These are phyloP conservation scores for Gnaphalium uliginosum DNA, from an alignment of 129 eudicot species.

Conservation along the genomic window DNA sequence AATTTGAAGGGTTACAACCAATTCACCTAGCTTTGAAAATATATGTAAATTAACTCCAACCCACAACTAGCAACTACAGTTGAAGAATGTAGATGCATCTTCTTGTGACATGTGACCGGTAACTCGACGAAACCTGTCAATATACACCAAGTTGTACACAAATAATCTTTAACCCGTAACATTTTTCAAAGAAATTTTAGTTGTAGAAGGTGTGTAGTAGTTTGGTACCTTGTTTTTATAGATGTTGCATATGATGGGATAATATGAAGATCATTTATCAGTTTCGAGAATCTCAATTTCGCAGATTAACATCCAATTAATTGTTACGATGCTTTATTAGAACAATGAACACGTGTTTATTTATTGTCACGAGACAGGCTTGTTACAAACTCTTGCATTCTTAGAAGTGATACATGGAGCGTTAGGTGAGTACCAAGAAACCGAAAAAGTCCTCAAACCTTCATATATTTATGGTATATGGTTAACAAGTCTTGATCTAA, in stretches of 20 bases:
- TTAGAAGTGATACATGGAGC: constrained; percentile 94
- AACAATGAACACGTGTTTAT: neutral
- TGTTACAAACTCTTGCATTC: constrained; percentile 71
- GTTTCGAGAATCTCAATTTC: neutral
- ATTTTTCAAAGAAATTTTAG: too few species aligned
- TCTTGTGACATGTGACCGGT: too few species aligned
- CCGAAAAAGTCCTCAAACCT: neutral
- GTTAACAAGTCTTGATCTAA: constrained; percentile 8
- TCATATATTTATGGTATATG: neutral
- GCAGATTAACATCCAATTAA: neutral
- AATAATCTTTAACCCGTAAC: neutral
- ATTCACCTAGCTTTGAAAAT: neutral
- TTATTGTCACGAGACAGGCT: constrained; percentile 43
- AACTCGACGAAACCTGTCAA: constrained; percentile 1
- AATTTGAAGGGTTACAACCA: neutral
- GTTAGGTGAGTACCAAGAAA: constrained; percentile 51
- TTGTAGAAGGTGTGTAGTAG: too few species aligned
- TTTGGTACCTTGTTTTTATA: neutral
- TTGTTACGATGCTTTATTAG: neutral
- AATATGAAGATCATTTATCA: neutral
- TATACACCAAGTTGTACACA: neutral
- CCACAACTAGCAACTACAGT: neutral
- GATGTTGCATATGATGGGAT: neutral
- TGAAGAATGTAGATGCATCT: too few species aligned
- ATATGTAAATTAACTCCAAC: too few species aligned